phyloP scores from a whole-genome alignment of 345 rosid genomes.

The Draba incana region DNA sequence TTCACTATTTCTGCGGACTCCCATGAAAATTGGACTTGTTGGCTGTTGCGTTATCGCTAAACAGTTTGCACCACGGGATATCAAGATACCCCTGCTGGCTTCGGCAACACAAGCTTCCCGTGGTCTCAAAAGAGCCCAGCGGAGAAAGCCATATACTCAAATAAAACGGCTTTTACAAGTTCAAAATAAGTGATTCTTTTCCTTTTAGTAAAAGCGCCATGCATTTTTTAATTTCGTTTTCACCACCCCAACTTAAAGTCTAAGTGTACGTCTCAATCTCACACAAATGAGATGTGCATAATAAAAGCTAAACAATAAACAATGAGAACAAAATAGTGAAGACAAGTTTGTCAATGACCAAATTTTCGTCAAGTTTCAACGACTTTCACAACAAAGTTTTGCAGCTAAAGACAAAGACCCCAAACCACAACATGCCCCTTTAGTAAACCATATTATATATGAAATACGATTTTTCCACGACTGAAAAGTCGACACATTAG shows the following conservation, averaged over 20 bases:
- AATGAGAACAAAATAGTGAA: background rate
- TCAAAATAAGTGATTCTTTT: too few relatives aligned
- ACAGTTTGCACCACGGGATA: too few relatives aligned
- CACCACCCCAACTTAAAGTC: background rate
- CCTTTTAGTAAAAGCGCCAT: background rate
- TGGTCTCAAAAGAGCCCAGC: too few relatives aligned
- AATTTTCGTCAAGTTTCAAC: constrained; percentile 25
- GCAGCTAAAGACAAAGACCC: constrained; percentile 25
- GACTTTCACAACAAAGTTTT: constrained; percentile 29
- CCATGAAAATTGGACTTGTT: too few relatives aligned
- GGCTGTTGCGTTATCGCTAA: too few relatives aligned
- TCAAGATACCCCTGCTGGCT: too few relatives aligned
- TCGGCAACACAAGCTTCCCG: too few relatives aligned
- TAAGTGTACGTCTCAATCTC: background rate
- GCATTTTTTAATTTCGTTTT: background rate
- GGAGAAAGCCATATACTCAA: too few relatives aligned
- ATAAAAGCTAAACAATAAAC: background rate
- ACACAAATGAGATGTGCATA: background rate
- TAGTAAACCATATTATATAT: constrained; percentile 10
- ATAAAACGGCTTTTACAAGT: too few relatives aligned
- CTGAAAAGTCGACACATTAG: constrained; percentile 44
- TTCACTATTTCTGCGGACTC: too few relatives aligned
- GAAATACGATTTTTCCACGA: constrained; percentile 28
- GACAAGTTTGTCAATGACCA: constrained; percentile 27
- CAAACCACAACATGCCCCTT: constrained; percentile 13